Evolutionary conservation across 495 filamentous ascomycete genomes (phyloP).

Genomic region (Aspergillus conjunctus): DNA sequence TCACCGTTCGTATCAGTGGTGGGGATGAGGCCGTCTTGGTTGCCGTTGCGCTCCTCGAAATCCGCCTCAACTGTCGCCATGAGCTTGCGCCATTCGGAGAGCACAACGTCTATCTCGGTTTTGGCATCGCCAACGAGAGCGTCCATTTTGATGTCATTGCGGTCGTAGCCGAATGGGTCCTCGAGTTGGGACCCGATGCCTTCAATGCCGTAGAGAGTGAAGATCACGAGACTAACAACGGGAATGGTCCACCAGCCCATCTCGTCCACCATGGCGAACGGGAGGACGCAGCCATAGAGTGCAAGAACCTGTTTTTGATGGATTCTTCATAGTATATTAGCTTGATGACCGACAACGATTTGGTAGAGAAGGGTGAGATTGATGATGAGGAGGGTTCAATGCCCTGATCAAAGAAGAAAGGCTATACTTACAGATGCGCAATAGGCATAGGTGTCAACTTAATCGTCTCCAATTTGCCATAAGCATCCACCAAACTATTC

Average conservation of each 20-base stretch:
- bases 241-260: slow-evolving; percentile 75
- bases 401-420: background rate
- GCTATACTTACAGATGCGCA: slow-evolving; percentile 61
- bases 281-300: slow-evolving; percentile 69
- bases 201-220: slow-evolving; percentile 75
- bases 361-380: background rate
- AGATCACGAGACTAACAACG: slow-evolving; percentile 66
- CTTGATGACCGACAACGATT: background rate
- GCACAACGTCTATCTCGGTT: slow-evolving; percentile 62
- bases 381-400: background rate
- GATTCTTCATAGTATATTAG: slow-evolving; percentile 46
- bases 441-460: slow-evolving; percentile 70
- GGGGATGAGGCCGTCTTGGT: background rate
- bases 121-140: slow-evolving; percentile 68
- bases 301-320: slow-evolving; percentile 77
- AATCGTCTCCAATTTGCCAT: slow-evolving; percentile 76
- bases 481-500: slow-evolving; percentile 63
- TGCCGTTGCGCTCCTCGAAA: background rate
- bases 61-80: slow-evolving; percentile 17
- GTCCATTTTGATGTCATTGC: slow-evolving; percentile 81
- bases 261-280: slow-evolving; percentile 72
- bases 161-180: slow-evolving; percentile 75
- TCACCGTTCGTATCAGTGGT: background rate
- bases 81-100: slow-evolving; percentile 61
- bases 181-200: slow-evolving; percentile 74